Evolutionary conservation across 2,329 filamentous ascomycete genomes (phyloP).

Genomic region (Microdochium nivale): DNA sequence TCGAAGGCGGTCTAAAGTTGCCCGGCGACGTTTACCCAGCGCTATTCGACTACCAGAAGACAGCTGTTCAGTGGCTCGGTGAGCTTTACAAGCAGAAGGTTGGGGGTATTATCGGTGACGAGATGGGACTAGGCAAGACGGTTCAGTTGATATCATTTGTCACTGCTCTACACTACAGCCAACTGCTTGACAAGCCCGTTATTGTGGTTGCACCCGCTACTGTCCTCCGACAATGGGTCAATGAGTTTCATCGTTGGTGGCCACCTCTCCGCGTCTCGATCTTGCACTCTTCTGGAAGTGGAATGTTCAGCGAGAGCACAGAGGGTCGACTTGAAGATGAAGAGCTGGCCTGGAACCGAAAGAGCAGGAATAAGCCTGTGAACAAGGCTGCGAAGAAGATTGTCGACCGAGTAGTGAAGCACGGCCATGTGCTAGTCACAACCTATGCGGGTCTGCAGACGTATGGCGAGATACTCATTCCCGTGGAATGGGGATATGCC

Average conservation of each 20-base stretch:
- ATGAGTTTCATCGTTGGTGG: slow-evolving; percentile 99
- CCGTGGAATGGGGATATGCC: slow-evolving; percentile 84
- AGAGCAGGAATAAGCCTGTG: slow-evolving; percentile 35
- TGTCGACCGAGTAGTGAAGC: slow-evolving; percentile 68
- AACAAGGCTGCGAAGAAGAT: slow-evolving; percentile 69
- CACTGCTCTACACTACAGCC: slow-evolving; percentile 86
- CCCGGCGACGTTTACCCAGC: slow-evolving; percentile 91
- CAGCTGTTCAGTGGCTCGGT: slow-evolving; percentile 91
- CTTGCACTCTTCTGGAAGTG: slow-evolving; percentile 88
- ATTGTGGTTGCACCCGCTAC: slow-evolving; percentile 92
- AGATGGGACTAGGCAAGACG: slow-evolving; percentile 99
- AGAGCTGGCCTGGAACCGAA: slow-evolving; percentile 45
- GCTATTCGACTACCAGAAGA: slow-evolving; percentile 95
- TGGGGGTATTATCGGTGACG: slow-evolving; percentile 90
- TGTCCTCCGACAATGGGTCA: slow-evolving; percentile 94
- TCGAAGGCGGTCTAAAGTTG: slow-evolving; percentile 69
- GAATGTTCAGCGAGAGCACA: slow-evolving; percentile 75
- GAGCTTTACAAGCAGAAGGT: slow-evolving; percentile 85
- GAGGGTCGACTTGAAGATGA: slow-evolving; percentile 52
- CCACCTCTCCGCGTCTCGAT: slow-evolving; percentile 96
- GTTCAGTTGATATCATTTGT: slow-evolving; percentile 66
- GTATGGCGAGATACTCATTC: slow-evolving; percentile 74
- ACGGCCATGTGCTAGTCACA: slow-evolving; percentile 90
- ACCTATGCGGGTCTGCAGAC: slow-evolving; percentile 95
- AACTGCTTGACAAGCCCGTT: slow-evolving; percentile 72